Conservation (phyloP, 2,329 filamentous ascomycete species). For the Aspergillus flavus region DNA sequence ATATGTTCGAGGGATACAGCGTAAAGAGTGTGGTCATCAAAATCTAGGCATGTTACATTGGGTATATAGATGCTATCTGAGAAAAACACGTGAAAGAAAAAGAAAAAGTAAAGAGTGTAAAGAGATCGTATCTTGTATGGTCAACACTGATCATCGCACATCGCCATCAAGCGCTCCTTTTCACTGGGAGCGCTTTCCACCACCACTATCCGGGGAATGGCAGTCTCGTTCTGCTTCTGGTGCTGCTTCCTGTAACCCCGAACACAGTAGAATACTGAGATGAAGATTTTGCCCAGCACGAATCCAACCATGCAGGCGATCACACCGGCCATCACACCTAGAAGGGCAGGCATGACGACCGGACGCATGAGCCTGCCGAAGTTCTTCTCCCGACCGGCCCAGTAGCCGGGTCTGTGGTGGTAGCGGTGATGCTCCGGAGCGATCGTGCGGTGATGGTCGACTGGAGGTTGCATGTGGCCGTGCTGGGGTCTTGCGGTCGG, state of each 20-base stretch:
- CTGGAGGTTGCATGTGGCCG: not conserved
- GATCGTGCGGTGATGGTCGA: conserved; percentile 1
- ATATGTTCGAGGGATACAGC: not conserved
- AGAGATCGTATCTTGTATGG: not conserved
- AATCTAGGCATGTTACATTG: conserved; percentile 11
- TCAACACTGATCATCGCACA: conserved; percentile 4
- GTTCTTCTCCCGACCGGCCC: conserved; percentile 21
- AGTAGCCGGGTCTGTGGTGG: conserved; percentile 24
- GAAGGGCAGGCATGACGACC: conserved; percentile 42
- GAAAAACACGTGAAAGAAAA: conserved; percentile 6
- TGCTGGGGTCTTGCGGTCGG: not conserved
- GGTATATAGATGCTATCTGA: conserved; percentile 5
- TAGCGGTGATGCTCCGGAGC: conserved; percentile 13
- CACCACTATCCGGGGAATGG: conserved; percentile 8
- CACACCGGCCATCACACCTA: conserved; percentile 41
- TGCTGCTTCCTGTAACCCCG: conserved; percentile 11
- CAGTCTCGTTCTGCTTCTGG: not conserved
- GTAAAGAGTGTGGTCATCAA: not conserved
- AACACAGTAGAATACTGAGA: conserved; percentile 15
- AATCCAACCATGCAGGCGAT: conserved; percentile 43
- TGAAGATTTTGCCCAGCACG: conserved; percentile 31
- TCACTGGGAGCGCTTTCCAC: conserved; percentile 14
- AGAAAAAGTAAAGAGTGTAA: conserved; percentile 1
- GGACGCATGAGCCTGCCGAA: conserved; percentile 36
- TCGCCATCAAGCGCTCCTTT: conserved; percentile 17